phyloP scores from a whole-genome alignment of 1,139 yeast species.

The Hanseniaspora uvarum region DNA sequence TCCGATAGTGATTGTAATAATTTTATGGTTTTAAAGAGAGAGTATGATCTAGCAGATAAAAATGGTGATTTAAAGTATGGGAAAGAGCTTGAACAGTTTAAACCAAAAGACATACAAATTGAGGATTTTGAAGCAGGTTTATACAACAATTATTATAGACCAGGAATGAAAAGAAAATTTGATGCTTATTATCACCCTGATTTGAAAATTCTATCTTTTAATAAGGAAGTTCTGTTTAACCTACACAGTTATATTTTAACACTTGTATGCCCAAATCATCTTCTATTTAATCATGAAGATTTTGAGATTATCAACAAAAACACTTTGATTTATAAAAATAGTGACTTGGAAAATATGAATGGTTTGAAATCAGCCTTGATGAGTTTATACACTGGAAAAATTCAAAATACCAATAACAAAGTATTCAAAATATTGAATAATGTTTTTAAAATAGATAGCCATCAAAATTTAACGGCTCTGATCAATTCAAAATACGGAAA shows the following conservation, averaged over 20 bases:
- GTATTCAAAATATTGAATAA: conserved; percentile 16
- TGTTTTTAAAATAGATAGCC: conserved; percentile 27
- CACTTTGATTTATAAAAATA: conserved; percentile 15
- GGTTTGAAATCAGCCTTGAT: conserved; percentile 19
- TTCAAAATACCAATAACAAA: not conserved
- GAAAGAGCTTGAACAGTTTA: not conserved
- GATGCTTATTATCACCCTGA: conserved; percentile 20
- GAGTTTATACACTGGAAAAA: conserved; percentile 14
- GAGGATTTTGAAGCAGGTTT: not conserved
- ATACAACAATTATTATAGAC: not conserved
- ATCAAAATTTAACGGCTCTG: not conserved
- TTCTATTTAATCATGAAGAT: conserved; percentile 15
- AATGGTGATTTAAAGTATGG: not conserved
- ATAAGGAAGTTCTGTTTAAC: conserved; percentile 20
- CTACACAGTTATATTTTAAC: conserved; percentile 24
- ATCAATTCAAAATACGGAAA: conserved; percentile 15
- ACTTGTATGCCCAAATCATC: conserved; percentile 21
- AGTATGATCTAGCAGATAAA: not conserved
- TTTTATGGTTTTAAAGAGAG: conserved; percentile 10
- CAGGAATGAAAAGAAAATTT: not conserved
- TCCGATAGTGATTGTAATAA: conserved; percentile 15
- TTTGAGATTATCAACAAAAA: conserved; percentile 16
- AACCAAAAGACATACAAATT: not conserved
- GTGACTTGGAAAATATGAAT: not conserved
- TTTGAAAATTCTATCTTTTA: conserved; percentile 21